These are phyloP conservation scores for Leccinum fallax DNA, from an alignment of 1,284 basidiomycete species.

Conservation along the genomic window DNA sequence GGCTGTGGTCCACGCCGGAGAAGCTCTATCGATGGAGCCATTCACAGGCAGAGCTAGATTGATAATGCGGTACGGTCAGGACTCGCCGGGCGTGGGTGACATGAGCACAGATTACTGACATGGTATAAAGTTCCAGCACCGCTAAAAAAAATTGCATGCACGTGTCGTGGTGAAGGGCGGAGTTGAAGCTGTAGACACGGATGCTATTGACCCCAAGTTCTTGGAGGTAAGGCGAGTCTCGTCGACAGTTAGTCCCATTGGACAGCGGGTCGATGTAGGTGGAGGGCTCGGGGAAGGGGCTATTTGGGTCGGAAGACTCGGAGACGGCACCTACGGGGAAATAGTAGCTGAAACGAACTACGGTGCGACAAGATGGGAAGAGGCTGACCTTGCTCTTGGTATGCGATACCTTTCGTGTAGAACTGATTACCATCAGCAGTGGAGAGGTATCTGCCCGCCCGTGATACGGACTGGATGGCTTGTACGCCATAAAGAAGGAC, in stretches of 20 bases:
- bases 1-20: slow-evolving; percentile 83
- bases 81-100: neutral
- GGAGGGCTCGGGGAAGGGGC: slow-evolving; percentile 79
- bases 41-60: slow-evolving; percentile 85
- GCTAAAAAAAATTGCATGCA: slow-evolving; percentile 80
- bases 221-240: slow-evolving; percentile 80
- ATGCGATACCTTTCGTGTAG: slow-evolving; percentile 91
- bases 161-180: slow-evolving; percentile 78
- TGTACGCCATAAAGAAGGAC: slow-evolving; percentile 42
- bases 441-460: slow-evolving; percentile 68
- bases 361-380: neutral
- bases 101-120: slow-evolving; percentile 50
- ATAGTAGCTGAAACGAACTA: neutral
- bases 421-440: slow-evolving; percentile 72
- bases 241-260: slow-evolving; percentile 63
- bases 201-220: slow-evolving; percentile 71
- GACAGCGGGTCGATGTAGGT: slow-evolving; percentile 79
- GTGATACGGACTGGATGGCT: slow-evolving; percentile 63
- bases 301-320: slow-evolving; percentile 53
- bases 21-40: slow-evolving; percentile 79
- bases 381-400: slow-evolving; percentile 78
- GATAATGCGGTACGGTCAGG: slow-evolving; percentile 50
- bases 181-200: slow-evolving; percentile 85
- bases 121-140: slow-evolving; percentile 85
- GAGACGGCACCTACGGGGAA: slow-evolving; percentile 45